Evolutionary conservation across 2,329 filamentous ascomycete genomes (phyloP).

Genomic region (Ophiosphaerella herpotricha): DNA sequence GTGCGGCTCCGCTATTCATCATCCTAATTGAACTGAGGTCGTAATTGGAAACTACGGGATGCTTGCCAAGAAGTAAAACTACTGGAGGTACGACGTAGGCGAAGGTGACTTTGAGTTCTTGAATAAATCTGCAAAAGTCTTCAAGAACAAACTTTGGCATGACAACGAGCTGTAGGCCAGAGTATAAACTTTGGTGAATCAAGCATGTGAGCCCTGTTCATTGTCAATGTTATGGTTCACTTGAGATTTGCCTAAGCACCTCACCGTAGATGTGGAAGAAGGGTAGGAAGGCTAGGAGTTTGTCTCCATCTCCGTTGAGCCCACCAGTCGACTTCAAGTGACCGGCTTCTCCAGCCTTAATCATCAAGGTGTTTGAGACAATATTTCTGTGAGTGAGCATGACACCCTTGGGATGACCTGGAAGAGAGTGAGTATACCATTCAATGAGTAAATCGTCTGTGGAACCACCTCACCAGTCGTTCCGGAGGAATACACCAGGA

Average conservation of each 20-base stretch:
- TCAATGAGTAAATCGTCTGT: too few species aligned
- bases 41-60: constrained; percentile 77
- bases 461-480: constrained; percentile 64
- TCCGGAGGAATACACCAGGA: constrained; percentile 85
- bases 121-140: constrained; percentile 75
- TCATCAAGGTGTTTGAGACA: constrained; percentile 67
- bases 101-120: constrained; percentile 76
- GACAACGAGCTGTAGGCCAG: constrained; percentile 69
- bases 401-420: constrained; percentile 81
- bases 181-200: constrained; percentile 69
- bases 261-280: constrained; percentile 90
- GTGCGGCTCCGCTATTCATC: constrained; percentile 86
- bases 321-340: constrained; percentile 64
- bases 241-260: constrained; percentile 22
- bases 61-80: constrained; percentile 77
- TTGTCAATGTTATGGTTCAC: constrained; percentile 5
- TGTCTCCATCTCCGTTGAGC: constrained; percentile 67
- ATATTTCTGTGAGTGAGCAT: constrained; percentile 85
- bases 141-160: constrained; percentile 83
- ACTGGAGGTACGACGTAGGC: constrained; percentile 84
- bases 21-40: constrained; percentile 78
- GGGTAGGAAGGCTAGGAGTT: constrained; percentile 77
- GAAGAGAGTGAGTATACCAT: neutral
- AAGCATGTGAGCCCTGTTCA: constrained; percentile 68
- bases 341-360: constrained; percentile 48